Conservation (phyloP, 352 stramenopile species). For the Aphanomyces astaci region DNA sequence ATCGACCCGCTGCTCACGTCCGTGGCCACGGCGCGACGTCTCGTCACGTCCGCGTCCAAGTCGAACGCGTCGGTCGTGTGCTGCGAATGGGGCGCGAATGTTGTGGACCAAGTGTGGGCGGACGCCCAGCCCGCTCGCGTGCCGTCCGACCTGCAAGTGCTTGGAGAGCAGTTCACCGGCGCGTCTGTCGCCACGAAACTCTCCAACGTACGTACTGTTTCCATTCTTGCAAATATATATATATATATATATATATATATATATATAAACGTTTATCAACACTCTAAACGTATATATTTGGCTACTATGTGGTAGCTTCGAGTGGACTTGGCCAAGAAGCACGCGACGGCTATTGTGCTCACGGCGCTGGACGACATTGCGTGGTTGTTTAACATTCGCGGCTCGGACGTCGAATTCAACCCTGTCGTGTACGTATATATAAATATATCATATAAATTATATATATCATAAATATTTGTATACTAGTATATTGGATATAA, state of each 20-base stretch:
- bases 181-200: slow-evolving; percentile 89
- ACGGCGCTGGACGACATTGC: slow-evolving; percentile 95
- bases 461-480: no score
- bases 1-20: slow-evolving; percentile 95
- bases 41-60: slow-evolving; percentile 58
- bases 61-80: slow-evolving; percentile 62
- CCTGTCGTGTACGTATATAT: slow-evolving; percentile 92
- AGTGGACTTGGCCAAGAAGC: slow-evolving; percentile 79
- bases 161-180: slow-evolving; percentile 91
- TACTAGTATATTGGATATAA: no score
- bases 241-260: no score
- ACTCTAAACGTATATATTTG: no score
- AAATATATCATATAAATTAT: background rate
- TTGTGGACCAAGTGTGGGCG: slow-evolving; percentile 94
- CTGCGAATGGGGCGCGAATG: slow-evolving; percentile 79
- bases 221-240: no score
- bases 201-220: slow-evolving; percentile 33
- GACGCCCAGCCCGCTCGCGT: slow-evolving; percentile 48
- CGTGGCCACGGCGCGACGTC: slow-evolving; percentile 65
- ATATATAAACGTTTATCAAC: no score
- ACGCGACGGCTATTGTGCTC: slow-evolving; percentile 89
- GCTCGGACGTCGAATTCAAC: slow-evolving; percentile 95
- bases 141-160: slow-evolving; percentile 83
- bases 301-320: no score
- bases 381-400: slow-evolving; percentile 98